Evolutionary conservation across 2,329 filamentous ascomycete genomes (phyloP).

Genomic region (Claviceps humidiphila): DNA sequence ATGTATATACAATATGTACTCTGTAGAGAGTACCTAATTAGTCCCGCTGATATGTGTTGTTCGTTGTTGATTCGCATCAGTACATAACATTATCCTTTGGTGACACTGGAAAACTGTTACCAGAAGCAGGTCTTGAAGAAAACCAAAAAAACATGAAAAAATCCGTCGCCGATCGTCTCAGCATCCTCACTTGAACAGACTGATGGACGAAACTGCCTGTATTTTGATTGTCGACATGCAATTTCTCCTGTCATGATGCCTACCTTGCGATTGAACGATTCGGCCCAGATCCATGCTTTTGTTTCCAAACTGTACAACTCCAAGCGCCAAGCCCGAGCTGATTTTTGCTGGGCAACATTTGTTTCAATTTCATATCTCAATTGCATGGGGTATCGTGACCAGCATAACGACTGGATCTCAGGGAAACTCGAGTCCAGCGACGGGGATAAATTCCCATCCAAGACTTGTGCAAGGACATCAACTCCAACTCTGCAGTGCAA

Average conservation of each 20-base stretch:
- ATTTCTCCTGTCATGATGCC: not conserved
- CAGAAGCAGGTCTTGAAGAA: not conserved
- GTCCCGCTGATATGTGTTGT: no score
- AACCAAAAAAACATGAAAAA: no score
- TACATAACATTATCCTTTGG: not conserved
- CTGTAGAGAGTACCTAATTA: no score
- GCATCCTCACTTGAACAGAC: not conserved
- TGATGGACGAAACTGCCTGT: not conserved
- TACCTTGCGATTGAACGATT: not conserved
- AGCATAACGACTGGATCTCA: not conserved
- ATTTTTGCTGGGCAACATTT: not conserved
- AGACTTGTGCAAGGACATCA: not conserved
- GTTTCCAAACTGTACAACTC: not conserved
- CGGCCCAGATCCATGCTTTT: not conserved
- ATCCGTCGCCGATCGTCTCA: no score
- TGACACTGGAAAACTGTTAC: no score
- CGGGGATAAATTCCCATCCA: not conserved
- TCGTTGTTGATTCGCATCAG: no score
- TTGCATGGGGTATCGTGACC: conserved; percentile 1
- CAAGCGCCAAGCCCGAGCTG: not conserved
- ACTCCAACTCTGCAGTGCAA: not conserved
- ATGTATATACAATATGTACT: no score
- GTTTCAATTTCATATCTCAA: not conserved
- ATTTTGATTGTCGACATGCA: not conserved
- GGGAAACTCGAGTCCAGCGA: not conserved